Percentiles rank a stretch among this genome's conserved stretches.
Conservation (phyloP, 257 asterid genomes). For the Eucommia ulmoides region DNA sequence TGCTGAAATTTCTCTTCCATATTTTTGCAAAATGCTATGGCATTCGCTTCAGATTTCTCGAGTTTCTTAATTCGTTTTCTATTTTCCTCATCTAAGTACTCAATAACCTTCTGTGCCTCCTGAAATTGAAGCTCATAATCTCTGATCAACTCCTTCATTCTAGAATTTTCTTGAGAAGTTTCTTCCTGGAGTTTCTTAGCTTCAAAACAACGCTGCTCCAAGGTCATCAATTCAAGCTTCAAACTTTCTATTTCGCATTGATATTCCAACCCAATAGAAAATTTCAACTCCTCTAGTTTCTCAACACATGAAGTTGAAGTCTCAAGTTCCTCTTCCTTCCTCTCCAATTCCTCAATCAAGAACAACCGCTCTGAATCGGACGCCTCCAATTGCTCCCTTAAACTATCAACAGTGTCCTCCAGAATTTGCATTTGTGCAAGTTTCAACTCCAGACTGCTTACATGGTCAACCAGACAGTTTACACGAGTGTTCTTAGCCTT, state of each 20-base stretch:
- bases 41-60: conserved; percentile 27
- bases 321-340: conserved; percentile 33
- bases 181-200: conserved; percentile 41
- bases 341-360: conserved; percentile 43
- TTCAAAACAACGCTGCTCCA: conserved; percentile 50
- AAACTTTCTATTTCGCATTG: conserved; percentile 87
- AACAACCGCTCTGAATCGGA: conserved; percentile 36
- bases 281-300: conserved; percentile 63
- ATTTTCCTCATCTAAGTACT: conserved; percentile 46
- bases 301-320: conserved; percentile 28
- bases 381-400: conserved; percentile 40
- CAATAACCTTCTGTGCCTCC: conserved; percentile 30
- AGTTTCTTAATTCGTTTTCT: conserved; percentile 31
- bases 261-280: conserved; percentile 60
- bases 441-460: conserved; percentile 41
- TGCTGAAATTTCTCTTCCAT: conserved; percentile 37
- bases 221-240: conserved; percentile 49
- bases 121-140: conserved; percentile 32
- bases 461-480: conserved; percentile 32
- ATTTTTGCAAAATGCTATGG: conserved; percentile 27
- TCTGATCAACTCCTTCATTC: conserved; percentile 37
- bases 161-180: conserved; percentile 32
- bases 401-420: conserved; percentile 32
- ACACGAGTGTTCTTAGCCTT: conserved; percentile 42
- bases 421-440: conserved; percentile 31